Evolutionary conservation across 169 alveolate genomes (phyloP), one percentile per base, ranked within the genome.

Genomic region (Plasmodium gallinaceum): DNA sequence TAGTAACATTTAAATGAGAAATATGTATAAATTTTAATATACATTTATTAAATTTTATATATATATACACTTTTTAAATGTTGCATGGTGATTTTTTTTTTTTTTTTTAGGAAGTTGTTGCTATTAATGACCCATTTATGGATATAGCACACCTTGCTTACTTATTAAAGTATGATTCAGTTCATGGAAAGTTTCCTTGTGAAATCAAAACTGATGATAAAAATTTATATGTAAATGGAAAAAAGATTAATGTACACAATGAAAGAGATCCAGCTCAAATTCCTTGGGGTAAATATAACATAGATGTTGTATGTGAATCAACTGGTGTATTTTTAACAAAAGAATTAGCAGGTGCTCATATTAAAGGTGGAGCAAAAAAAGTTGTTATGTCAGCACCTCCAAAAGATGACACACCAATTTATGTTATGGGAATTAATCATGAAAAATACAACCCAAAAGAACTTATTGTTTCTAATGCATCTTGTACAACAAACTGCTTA

Each of bases 401-500:
- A 61, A 98, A 98, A 95, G 99, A 98, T 74, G 97, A 95, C 88
- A 97, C 98, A 46, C 99, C 99, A 65, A 97, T 98, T 93, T 99
- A 92, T 95, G 99, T 98, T 62, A 95, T 97, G 98, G 99, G 99
- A 45, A 99, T 98, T 71, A 99, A 99, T 96, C 99, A 98, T 90
- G 94, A 95, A 70, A 92, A 94, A 86, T 98, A 99, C 97, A 95
- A 92, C 39, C 70, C 96, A 68, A 92, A 93, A 74, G 93, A 92
- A 90, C 90, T 95, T 91, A 98, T 98, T 22, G 99, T 98, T 54
- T 98, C 99, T 60, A 99, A 99, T 95, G 99, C 99, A 66, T 98
- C 99, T 88, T 99, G 99, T 98, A 99, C 99, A 39, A 98, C 99
- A 65, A 99, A 99, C 96, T 98, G 99, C 94, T 95, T 99, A 62